phyloP scores from a whole-genome alignment of 352 stramenopile genomes.

The Phytophthora lateralis region DNA sequence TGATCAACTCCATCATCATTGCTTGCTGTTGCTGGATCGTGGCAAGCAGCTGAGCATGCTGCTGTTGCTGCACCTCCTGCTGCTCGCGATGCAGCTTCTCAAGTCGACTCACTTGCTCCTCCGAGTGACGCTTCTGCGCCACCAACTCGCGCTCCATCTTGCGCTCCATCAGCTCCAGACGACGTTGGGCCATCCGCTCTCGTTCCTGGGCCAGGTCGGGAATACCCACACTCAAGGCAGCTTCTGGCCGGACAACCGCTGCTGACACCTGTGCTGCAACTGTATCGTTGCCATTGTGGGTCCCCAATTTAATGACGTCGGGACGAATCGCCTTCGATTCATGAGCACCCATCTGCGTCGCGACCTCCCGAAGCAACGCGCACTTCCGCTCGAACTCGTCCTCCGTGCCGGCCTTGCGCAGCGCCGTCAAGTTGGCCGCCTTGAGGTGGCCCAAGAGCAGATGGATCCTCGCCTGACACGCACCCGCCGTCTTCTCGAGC shows the following conservation, averaged over 20 bases:
- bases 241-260: background rate
- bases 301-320: no score
- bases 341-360: conserved; percentile 6
- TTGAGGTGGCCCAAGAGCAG: conserved; percentile 31
- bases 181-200: conserved; percentile 24
- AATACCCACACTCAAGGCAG: background rate
- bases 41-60: conserved; percentile 26
- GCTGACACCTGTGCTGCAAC: background rate
- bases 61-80: conserved; percentile 28
- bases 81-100: conserved; percentile 32
- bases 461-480: conserved; percentile 28
- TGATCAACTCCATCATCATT: conserved; percentile 38
- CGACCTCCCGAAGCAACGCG: conserved; percentile 23
- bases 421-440: conserved; percentile 21
- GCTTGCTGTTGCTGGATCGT: conserved; percentile 39
- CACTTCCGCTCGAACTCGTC: conserved; percentile 31
- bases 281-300: background rate
- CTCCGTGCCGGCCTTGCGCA: conserved; percentile 33
- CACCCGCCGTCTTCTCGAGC: conserved; percentile 35
- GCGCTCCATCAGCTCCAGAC: conserved; percentile 31
- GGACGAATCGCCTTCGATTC: no score
- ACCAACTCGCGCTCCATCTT: conserved; percentile 37
- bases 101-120: conserved; percentile 32
- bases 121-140: conserved; percentile 28
- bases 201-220: conserved; percentile 4